These are phyloP conservation scores for Sporothrix curviconia DNA, from an alignment of 2,329 filamentous ascomycete species.

Conservation along the genomic window DNA sequence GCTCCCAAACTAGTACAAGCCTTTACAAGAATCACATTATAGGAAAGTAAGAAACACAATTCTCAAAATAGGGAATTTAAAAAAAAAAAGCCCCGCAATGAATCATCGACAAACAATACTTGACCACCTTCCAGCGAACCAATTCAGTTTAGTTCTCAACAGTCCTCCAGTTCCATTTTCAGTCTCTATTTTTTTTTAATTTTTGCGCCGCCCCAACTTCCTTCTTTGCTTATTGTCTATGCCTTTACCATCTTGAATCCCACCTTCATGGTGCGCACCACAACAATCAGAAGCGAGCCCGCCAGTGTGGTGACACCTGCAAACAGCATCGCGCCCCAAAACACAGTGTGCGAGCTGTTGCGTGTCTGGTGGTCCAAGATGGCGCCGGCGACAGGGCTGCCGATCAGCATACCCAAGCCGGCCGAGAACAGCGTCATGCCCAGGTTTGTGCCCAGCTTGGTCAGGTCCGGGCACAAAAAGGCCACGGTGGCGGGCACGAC, in stretches of 20 bases:
- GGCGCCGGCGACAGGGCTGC: constrained; percentile 45
- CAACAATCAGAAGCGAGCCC: background rate
- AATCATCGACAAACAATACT: too few species aligned
- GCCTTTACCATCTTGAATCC: constrained; percentile 10
- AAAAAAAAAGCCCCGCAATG: too few species aligned
- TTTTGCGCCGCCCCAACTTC: background rate
- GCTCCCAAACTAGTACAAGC: too few species aligned
- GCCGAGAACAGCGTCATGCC: constrained; percentile 34
- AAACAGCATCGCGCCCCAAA: constrained; percentile 11
- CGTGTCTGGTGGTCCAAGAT: constrained; percentile 23
- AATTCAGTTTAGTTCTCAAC: too few species aligned
- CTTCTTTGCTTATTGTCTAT: background rate
- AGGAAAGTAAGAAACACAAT: too few species aligned
- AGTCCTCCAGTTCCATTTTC: too few species aligned
- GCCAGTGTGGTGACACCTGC: constrained; percentile 8
- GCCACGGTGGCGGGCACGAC: constrained; percentile 35
- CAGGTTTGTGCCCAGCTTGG: constrained; percentile 33
- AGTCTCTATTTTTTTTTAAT: too few species aligned
- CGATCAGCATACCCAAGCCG: constrained; percentile 45
- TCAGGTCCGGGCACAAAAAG: constrained; percentile 31
- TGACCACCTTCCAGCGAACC: too few species aligned
- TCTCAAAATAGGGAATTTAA: too few species aligned
- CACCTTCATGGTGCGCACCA: constrained; percentile 9
- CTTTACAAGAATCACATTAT: too few species aligned
- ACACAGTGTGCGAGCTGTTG: background rate